A percentile compares a stretch with the other conserved stretches of the same genome.
phyloP scores from a whole-genome alignment of 352 stramenopile genomes.

The Aphanomyces stellatus region DNA sequence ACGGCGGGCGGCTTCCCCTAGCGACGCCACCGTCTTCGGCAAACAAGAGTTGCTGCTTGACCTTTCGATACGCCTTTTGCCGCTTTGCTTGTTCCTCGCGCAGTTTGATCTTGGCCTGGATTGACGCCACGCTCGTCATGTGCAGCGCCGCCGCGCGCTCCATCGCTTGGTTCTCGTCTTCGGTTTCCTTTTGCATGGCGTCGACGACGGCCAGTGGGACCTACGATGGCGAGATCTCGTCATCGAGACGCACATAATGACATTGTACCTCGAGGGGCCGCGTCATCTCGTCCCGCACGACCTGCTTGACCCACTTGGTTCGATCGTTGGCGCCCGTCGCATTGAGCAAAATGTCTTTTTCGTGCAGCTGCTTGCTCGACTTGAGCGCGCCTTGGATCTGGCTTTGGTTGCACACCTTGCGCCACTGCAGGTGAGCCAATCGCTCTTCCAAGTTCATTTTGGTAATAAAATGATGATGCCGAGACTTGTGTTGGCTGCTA shows the following conservation, averaged over 20 bases:
- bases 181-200: neutral
- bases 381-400: slow-evolving; percentile 55
- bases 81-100: slow-evolving; percentile 5
- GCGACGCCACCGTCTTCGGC: neutral
- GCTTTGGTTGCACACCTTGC: slow-evolving; percentile 60
- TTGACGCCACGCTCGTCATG: neutral
- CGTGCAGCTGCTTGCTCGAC: slow-evolving; percentile 48
- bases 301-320: slow-evolving; percentile 36
- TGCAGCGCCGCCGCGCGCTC: neutral
- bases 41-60: neutral
- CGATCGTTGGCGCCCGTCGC: slow-evolving; percentile 31
- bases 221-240: too few relatives aligned
- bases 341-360: slow-evolving; percentile 50
- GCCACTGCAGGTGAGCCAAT: slow-evolving; percentile 59
- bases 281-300: slow-evolving; percentile 47
- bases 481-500: too few relatives aligned
- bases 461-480: too few relatives aligned
- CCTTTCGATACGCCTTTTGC: neutral
- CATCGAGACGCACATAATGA: too few relatives aligned
- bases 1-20: neutral
- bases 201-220: neutral
- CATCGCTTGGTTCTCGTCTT: slow-evolving; percentile 3
- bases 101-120: slow-evolving; percentile 13
- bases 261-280: slow-evolving; percentile 30
- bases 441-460: slow-evolving; percentile 42